Percentiles rank a stretch among this genome's conserved stretches.
Conservation (phyloP, 2,329 filamentous ascomycete genomes). For the Curvularia lunata region DNA sequence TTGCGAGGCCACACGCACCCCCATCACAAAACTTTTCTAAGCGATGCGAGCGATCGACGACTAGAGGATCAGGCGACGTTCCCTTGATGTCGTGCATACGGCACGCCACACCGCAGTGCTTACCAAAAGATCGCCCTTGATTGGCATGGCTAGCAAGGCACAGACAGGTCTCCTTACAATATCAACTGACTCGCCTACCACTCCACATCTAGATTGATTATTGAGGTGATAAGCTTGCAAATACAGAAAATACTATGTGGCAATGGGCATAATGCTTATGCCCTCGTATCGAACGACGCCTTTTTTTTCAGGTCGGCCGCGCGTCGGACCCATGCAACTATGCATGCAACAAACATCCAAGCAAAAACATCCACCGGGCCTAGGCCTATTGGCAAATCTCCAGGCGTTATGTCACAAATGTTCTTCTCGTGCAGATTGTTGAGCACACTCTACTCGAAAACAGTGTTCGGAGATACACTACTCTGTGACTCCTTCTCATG, state of each 20-base stretch:
- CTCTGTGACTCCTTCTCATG: not conserved
- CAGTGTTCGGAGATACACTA: not conserved
- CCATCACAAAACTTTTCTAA: conserved; percentile 8
- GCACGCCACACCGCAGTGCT: conserved; percentile 25
- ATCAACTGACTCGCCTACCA: conserved; percentile 15
- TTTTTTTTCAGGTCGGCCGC: conserved; percentile 1
- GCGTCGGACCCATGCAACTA: conserved; percentile 5
- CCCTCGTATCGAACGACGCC: conserved; percentile 3
- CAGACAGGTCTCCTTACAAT: conserved; percentile 18
- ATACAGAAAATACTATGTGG: conserved; percentile 12
- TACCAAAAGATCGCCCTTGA: conserved; percentile 15
- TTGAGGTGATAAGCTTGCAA: conserved; percentile 4
- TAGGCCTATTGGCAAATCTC: not conserved
- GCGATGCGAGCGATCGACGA: conserved; percentile 20
- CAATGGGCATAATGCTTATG: conserved; percentile 2
- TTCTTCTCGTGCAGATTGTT: not conserved
- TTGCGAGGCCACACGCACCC: conserved; percentile 2
- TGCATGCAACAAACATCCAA: conserved; percentile 4
- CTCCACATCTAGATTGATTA: conserved; percentile 3
- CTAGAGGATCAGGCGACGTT: conserved; percentile 22
- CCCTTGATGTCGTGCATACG: conserved; percentile 36
- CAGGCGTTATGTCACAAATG: not conserved
- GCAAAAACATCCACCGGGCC: not conserved
- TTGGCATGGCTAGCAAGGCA: conserved; percentile 21
- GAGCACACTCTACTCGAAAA: not conserved